These are phyloP conservation scores for Grigorovia humatica DNA, from an alignment of 805 yeast species.

Conservation along the genomic window DNA sequence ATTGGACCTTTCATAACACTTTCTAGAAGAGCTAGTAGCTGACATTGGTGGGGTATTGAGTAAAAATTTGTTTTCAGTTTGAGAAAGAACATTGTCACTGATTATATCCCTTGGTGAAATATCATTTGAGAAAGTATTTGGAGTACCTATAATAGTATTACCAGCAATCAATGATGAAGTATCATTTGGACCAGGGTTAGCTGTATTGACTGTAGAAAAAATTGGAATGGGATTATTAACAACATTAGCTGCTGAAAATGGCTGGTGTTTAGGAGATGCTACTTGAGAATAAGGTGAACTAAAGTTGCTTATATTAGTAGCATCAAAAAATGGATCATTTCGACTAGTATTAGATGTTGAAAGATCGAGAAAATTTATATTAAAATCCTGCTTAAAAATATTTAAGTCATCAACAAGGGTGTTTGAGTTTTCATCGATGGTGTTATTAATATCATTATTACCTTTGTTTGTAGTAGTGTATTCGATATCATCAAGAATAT, in stretches of 20 bases:
- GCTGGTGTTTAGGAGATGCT: neutral
- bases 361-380: neutral
- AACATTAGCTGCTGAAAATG: neutral
- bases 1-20: neutral
- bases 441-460: neutral
- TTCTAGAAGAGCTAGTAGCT: neutral
- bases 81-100: neutral
- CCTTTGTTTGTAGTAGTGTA: neutral
- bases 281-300: neutral
- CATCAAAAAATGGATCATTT: neutral
- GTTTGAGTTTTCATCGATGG: neutral
- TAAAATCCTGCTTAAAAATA: neutral
- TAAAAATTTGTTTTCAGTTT: neutral
- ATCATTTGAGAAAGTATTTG: neutral
- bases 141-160: neutral
- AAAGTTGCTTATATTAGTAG: neutral
- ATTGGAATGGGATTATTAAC: neutral
- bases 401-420: neutral
- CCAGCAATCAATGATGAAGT: neutral
- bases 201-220: neutral
- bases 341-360: neutral
- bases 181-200: neutral
- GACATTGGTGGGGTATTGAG: neutral
- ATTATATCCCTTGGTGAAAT: neutral
- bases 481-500: neutral